These are phyloP conservation scores for Nephelium lappaceum DNA, from an alignment of 345 rosid genomes.

Conservation along the genomic window DNA sequence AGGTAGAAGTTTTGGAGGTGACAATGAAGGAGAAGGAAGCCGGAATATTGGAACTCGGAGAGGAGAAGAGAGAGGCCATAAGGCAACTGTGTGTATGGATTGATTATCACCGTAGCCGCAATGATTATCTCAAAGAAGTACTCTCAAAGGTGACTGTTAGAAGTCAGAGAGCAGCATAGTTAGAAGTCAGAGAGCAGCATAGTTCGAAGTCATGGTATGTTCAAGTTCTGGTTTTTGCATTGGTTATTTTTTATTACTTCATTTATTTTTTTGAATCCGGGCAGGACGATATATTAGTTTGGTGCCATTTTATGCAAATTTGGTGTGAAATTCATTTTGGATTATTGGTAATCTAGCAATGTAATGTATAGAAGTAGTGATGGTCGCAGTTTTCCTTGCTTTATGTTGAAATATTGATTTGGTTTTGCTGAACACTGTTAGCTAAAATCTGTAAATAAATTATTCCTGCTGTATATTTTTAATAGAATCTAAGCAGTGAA, in stretches of 20 bases:
- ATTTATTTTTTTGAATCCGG: not conserved
- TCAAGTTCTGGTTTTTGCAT: conserved; percentile 2
- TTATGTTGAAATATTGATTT: not conserved
- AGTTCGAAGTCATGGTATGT: conserved; percentile 7
- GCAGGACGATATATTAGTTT: not conserved
- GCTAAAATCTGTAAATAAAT: not conserved
- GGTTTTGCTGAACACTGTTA: not conserved
- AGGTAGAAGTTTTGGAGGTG: conserved; percentile 40
- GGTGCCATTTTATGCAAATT: conserved; percentile 4
- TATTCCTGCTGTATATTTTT: not conserved
- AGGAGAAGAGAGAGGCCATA: conserved; percentile 90
- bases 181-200: conserved; percentile 21
- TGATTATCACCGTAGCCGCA: conserved; percentile 75
- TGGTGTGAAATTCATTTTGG: not conserved
- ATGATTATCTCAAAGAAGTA: conserved; percentile 54
- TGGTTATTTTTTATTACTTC: conserved; percentile 25
- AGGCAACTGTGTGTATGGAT: conserved; percentile 85
- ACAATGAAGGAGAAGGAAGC: conserved; percentile 55
- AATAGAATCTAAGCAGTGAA: not conserved
- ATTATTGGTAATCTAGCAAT: not conserved
- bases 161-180: conserved; percentile 32
- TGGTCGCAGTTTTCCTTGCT: not conserved
- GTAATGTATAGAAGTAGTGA: conserved; percentile 5
- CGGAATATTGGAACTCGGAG: conserved; percentile 50
- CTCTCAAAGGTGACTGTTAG: conserved; percentile 46